A percentile compares a stretch with the other conserved stretches of the same genome.
Conservation (phyloP, 768 basidiomycete species). For the Clitopilus passeckerianus region DNA sequence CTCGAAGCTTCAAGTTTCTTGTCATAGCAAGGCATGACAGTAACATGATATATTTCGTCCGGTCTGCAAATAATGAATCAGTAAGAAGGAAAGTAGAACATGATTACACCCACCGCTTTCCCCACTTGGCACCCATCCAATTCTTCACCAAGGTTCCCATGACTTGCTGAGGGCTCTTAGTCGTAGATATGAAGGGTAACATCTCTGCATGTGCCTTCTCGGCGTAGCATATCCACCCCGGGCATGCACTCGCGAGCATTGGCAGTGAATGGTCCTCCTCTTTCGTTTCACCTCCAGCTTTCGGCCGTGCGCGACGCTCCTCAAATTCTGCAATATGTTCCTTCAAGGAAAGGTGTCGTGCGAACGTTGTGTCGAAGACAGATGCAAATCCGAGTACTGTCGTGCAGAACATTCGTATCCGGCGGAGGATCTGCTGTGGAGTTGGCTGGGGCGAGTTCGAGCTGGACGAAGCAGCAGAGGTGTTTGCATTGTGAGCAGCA, state of each 20-base stretch:
- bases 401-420: conserved; percentile 67
- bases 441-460: conserved; percentile 38
- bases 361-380: conserved; percentile 94
- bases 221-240: conserved; percentile 99
- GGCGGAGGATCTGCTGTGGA: conserved; percentile 58
- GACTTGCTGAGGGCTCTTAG: conserved; percentile 91
- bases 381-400: conserved; percentile 69
- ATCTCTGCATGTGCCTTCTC: conserved; percentile 96
- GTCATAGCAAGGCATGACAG: conserved; percentile 99
- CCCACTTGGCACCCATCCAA: conserved; percentile 71
- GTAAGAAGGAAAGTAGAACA: background rate
- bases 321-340: conserved; percentile 81
- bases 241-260: conserved; percentile 94
- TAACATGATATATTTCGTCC: conserved; percentile 88
- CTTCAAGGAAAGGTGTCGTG: conserved; percentile 75
- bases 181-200: conserved; percentile 82
- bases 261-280: conserved; percentile 43
- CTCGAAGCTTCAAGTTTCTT: conserved; percentile 98
- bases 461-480: conserved; percentile 31
- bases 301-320: conserved; percentile 47
- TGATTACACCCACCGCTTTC: conserved; percentile 51
- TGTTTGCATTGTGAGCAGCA: conserved; percentile 32
- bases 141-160: conserved; percentile 93
- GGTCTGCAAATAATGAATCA: conserved; percentile 44
- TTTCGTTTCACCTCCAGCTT: conserved; percentile 7